phyloP scores from a whole-genome alignment of 2,329 filamentous ascomycete genomes.

The Cladosporium oxysporum region DNA sequence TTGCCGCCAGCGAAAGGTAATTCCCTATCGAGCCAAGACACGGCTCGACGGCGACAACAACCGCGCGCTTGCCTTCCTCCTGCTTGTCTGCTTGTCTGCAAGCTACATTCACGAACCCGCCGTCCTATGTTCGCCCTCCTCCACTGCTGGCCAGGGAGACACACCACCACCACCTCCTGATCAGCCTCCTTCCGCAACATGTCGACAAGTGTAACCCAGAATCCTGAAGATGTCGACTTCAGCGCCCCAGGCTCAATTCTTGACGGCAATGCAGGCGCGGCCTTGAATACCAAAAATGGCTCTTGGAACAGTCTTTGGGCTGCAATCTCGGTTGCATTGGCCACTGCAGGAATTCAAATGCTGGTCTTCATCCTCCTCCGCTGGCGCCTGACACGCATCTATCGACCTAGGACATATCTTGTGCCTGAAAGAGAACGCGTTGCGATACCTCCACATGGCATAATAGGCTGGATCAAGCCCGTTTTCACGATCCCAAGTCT shows the following conservation, averaged over 20 bases:
- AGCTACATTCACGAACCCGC: neutral
- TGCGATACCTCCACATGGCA: slow-evolving; percentile 65
- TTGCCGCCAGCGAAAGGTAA: neutral
- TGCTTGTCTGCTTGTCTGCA: neutral
- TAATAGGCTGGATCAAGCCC: slow-evolving; percentile 56
- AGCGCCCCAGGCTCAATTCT: no score
- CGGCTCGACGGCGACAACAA: slow-evolving; percentile 9
- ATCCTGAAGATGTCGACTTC: neutral
- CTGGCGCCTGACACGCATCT: slow-evolving; percentile 78
- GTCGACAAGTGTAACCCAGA: neutral
- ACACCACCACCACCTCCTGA: neutral
- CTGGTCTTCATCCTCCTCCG: slow-evolving; percentile 74
- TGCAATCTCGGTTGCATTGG: slow-evolving; percentile 39
- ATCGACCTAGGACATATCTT: slow-evolving; percentile 84
- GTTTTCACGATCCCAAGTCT: slow-evolving; percentile 71
- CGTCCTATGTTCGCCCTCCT: neutral
- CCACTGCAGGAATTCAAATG: slow-evolving; percentile 51
- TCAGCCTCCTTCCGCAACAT: neutral
- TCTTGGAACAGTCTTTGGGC: slow-evolving; percentile 35
- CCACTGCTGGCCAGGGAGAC: slow-evolving; percentile 12
- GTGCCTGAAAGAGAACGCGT: slow-evolving; percentile 84
- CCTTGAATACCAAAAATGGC: neutral
- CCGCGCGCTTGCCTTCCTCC: neutral
- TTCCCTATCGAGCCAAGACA: slow-evolving; percentile 6
- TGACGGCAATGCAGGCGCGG: slow-evolving; percentile 7